Percentiles rank a stretch among this genome's conserved stretches.
Conservation (phyloP, 805 yeast genomes). For the Starmerella khaoyaiensis region DNA sequence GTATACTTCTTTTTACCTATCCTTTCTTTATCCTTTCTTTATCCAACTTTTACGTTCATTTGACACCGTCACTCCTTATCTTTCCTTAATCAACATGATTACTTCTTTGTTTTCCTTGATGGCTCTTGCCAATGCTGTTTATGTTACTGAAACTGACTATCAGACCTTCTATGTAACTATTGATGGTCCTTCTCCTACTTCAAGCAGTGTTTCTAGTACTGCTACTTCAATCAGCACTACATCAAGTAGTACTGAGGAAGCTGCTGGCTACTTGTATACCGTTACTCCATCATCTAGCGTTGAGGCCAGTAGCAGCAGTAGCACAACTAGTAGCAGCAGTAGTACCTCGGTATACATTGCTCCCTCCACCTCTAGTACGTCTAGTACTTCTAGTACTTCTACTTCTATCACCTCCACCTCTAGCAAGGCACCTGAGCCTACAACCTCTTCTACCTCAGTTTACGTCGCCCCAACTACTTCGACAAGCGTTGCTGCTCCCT, state of each 20-base stretch:
- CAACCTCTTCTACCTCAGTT: constrained; percentile 16
- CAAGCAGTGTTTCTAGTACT: background rate
- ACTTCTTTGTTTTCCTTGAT: constrained; percentile 12
- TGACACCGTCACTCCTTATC: background rate
- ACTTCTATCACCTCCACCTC: constrained; percentile 12
- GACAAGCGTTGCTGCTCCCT: constrained; percentile 14
- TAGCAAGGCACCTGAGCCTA: constrained; percentile 18
- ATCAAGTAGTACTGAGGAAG: background rate
- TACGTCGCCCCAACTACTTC: constrained; percentile 19
- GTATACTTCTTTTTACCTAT: background rate
- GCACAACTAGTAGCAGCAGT: constrained; percentile 2
- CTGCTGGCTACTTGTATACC: background rate
- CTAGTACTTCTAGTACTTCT: constrained; percentile 20
- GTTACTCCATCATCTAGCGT: background rate
- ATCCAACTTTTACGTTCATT: background rate
- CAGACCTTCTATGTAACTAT: constrained; percentile 20
- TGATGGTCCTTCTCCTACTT: constrained; percentile 5
- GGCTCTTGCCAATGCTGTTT: constrained; percentile 16
- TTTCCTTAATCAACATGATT: background rate
- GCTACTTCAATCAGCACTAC: constrained; percentile 1
- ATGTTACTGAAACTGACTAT: constrained; percentile 20
- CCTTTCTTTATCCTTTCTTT: background rate
- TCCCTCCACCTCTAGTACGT: constrained; percentile 17
- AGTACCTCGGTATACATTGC: constrained; percentile 14
- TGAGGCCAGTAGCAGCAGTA: background rate